Evolutionary conservation across 768 basidiomycete species (phyloP), one percentile per base, ranked within the genome.

Genomic region (Pleurotus salmoneostramineus): DNA sequence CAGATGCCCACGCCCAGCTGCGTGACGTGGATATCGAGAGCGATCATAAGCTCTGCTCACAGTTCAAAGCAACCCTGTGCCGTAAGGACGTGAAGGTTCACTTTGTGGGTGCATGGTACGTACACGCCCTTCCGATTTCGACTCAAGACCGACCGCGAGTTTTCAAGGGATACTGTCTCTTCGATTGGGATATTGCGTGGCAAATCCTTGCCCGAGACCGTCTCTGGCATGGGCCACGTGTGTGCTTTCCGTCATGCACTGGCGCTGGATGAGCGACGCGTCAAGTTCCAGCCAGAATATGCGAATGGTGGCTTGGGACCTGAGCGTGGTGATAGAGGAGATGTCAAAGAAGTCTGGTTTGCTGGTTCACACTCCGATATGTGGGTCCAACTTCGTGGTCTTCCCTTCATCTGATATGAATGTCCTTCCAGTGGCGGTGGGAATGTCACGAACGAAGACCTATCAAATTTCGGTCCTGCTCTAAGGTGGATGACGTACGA

Each of bases 221-320:
- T 59, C 40, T 56, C 60, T 0, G 46, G 45, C 36, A 64, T 64
- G 63, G 58, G 59, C 35, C 71, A 77, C 52, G 66, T 79, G 4
- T 76, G 75, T 44, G 68, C 67, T 44, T 79, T 80, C 57, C 72
- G 78, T 6, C 79, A 80, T 62, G 79, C 77, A 0, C 65, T 80
- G 1, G 79, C 80, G 0, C 65, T 80, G 31, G 79, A 80, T 57
- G 80, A 80, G 45, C 66, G 71, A 27, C 71, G 80, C 4, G 77
- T 79, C 49, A 81, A 78, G 49, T 80, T 78, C 59, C 59, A 75
- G 3, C 79, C 79, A 0, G 77, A 80, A 57, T 77, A 74, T 49
- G 74, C 45, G 2, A 31, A 47, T 48, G 40, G 32, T 8, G 36
- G 33, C 12, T 10, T 42, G 10, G 57, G 40, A 8, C n/a, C 15